Evolutionary conservation across 2,329 filamentous ascomycete species (phyloP), one percentile per base, ranked within the genome.

Genomic region (Neofusicoccum cordaticola): DNA sequence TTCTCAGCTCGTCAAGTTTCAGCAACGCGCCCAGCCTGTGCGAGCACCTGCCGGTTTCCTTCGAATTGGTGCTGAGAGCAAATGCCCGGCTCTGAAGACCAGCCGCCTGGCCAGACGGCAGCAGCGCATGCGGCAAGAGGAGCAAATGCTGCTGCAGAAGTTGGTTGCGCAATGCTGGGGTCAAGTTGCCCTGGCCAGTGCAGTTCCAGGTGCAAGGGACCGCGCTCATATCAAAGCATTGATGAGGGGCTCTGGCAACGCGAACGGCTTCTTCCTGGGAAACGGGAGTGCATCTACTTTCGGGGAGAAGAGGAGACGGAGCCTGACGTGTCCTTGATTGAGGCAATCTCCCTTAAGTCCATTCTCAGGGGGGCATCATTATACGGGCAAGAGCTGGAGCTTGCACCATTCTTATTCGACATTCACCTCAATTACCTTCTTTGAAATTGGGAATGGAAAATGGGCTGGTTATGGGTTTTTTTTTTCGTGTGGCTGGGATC

Each of bases 101-200:
- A 78, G 77, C 67, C 79, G 78, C 66, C 71, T 83, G 64, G 81
- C 81, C 1, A 78, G 78, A 67, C 72, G 79, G n/a, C 81, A 82
- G 69, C 69, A 78, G 67, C 72, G 75, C 50, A 71, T 83, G 66
- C 71, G 80, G 64, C 68, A 72, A 1, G 81, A 82, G 64, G 79
- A 82, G 69, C 72, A 78, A 27, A 73, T 77, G 62, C 73, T 80
- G 67, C 75, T 82, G 68, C 70, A 77, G 41, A 70, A 77, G 22
- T 74, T 80, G 57, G 77, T 79, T 27, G 68, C 77, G 71, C 78
- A 79, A 66, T 80, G 77, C 66, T 81, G 79, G 77, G 77, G 77
- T 13, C 72, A 71, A 51, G 74, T 72, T 0, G 63, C 52, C 15
- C 34, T 64, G 37, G 31, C n/a, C n/a, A 41, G 53, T 8, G 48